A percentile compares a stretch with the other conserved stretches of the same genome.
phyloP scores from a whole-genome alignment of 2,329 filamentous ascomycete species.

The Venturia nashicola region DNA sequence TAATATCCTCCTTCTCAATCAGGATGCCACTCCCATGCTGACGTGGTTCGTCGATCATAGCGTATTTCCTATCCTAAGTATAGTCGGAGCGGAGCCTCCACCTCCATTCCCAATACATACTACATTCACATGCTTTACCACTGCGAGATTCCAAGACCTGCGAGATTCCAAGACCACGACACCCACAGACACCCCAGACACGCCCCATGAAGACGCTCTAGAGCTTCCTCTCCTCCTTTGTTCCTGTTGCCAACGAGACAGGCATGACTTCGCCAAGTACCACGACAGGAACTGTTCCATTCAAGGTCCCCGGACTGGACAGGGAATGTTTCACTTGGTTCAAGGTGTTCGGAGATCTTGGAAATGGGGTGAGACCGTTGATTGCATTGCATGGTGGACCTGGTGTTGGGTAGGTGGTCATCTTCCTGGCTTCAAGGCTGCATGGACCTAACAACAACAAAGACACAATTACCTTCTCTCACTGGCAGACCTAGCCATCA shows the following conservation, averaged over 20 bases:
- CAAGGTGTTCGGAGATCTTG: slow-evolving; percentile 25
- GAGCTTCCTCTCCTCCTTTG: background rate
- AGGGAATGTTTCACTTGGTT: slow-evolving; percentile 24
- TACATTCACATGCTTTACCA: background rate
- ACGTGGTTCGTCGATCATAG: too few relatives aligned
- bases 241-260: background rate
- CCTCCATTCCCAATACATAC: background rate
- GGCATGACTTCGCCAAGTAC: background rate
- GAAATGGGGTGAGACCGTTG: slow-evolving; percentile 18
- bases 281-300: slow-evolving; percentile 2
- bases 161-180: background rate
- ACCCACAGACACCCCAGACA: too few relatives aligned
- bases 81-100: too few relatives aligned
- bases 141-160: too few relatives aligned
- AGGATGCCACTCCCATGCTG: background rate
- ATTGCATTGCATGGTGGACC: slow-evolving; percentile 35
- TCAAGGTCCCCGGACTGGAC: background rate
- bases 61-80: too few relatives aligned
- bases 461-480: slow-evolving; percentile 29
- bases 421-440: too few relatives aligned
- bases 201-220: background rate
- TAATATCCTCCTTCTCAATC: background rate
- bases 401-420: slow-evolving; percentile 27
- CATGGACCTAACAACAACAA: background rate
- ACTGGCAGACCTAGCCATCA: background rate